Evolutionary conservation across 176 grass and related monocot genomes (phyloP).

Genomic region (Carex parvula): DNA sequence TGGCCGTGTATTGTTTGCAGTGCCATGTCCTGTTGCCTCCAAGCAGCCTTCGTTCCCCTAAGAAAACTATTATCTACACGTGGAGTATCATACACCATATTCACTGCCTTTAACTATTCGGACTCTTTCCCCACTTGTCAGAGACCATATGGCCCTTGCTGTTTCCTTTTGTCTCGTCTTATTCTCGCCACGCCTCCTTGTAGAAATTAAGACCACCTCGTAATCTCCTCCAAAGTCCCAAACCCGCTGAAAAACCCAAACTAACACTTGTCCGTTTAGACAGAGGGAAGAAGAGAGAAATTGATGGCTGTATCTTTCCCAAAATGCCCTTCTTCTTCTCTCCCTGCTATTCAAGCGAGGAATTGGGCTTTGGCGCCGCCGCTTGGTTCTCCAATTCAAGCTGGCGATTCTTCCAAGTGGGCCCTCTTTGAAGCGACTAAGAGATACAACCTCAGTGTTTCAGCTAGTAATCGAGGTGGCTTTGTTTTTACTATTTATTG

Average conservation of each 20-base stretch:
- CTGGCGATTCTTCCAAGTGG: slow-evolving; percentile 10
- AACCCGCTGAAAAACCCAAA: not conserved
- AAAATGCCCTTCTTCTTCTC: not conserved
- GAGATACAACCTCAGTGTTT: slow-evolving; percentile 5
- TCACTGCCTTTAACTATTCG: not conserved
- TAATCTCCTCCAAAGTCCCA: slow-evolving; percentile 17
- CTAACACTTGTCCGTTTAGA: slow-evolving; percentile 7
- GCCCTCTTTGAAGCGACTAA: slow-evolving; percentile 1
- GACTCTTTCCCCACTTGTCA: not conserved
- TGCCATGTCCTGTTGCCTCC: not conserved
- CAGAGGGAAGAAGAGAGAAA: not conserved
- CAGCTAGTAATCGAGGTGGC: slow-evolving; percentile 19
- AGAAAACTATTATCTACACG: not conserved
- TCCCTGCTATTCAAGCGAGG: not conserved
- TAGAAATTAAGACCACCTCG: slow-evolving; percentile 25
- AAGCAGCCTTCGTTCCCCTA: not conserved
- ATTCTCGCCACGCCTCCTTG: not conserved
- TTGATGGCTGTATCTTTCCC: slow-evolving; percentile 27
- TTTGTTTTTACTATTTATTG: not conserved
- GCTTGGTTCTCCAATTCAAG: not conserved
- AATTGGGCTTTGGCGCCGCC: not conserved
- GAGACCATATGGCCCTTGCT: not conserved
- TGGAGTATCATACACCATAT: not conserved
- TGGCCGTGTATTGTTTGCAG: not conserved
- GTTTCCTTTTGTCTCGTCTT: not conserved